Conservation (phyloP, 2,329 filamentous ascomycete species). For the Aspergillus tanneri region DNA sequence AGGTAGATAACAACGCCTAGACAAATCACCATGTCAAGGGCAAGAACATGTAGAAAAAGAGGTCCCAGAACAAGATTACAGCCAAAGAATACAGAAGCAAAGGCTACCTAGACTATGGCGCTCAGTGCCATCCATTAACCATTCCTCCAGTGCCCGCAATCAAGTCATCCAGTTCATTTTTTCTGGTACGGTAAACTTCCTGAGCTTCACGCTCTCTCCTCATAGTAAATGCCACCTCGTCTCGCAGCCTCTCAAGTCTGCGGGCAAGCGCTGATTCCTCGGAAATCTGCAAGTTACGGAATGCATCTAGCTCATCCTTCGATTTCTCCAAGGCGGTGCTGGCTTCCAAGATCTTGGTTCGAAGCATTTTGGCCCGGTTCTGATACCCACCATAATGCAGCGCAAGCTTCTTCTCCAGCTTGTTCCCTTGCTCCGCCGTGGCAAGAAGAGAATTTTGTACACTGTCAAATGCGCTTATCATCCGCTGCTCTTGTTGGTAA, state of each 20-base stretch:
- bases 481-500: constrained; percentile 55
- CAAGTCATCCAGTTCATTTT: constrained; percentile 72
- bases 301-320: constrained; percentile 67
- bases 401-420: constrained; percentile 88
- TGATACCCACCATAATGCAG: constrained; percentile 88
- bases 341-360: constrained; percentile 75
- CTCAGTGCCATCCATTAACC: constrained; percentile 43
- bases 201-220: constrained; percentile 86
- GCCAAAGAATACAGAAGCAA: constrained; percentile 9
- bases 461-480: constrained; percentile 71
- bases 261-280: constrained; percentile 74
- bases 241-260: constrained; percentile 70
- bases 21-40: too few species aligned
- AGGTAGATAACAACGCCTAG: too few species aligned
- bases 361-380: constrained; percentile 75
- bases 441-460: constrained; percentile 71
- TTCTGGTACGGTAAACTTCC: constrained; percentile 73
- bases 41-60: neutral
- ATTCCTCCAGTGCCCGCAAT: constrained; percentile 30
- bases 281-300: constrained; percentile 71
- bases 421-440: constrained; percentile 76
- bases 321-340: constrained; percentile 72
- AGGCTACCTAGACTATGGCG: neutral
- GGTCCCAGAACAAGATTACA: constrained; percentile 11
- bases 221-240: constrained; percentile 79